Conservation (phyloP, 1,284 basidiomycete species). For the Cystobasidium sp. region DNA sequence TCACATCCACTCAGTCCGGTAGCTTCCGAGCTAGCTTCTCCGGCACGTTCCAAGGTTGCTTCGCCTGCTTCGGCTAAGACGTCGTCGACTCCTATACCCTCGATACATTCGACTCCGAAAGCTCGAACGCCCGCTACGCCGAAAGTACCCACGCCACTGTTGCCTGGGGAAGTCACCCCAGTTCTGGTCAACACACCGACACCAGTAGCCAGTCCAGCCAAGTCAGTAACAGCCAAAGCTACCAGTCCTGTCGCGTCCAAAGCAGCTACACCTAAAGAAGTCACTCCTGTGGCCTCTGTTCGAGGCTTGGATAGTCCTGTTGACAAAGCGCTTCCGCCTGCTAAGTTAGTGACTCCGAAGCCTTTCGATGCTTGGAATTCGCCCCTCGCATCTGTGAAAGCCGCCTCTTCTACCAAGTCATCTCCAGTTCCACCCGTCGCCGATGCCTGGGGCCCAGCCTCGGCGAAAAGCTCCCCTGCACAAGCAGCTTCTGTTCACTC, state of each 20-base stretch:
- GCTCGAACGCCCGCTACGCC: background rate
- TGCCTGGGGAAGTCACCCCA: background rate
- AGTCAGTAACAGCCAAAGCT: background rate
- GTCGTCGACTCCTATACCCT: background rate
- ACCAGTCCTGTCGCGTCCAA: background rate
- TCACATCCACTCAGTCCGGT: too few relatives aligned
- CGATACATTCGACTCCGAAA: background rate
- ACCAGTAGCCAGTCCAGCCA: conserved; percentile 1
- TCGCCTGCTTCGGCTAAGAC: background rate
- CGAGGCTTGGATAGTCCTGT: background rate
- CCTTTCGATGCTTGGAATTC: background rate
- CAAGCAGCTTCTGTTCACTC: background rate
- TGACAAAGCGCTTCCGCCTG: background rate
- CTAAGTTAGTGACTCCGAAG: background rate
- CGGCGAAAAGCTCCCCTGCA: background rate
- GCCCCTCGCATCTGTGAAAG: conserved; percentile 7
- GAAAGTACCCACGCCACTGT: background rate
- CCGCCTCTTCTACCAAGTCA: background rate
- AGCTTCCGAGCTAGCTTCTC: too few relatives aligned
- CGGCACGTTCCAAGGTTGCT: too few relatives aligned
- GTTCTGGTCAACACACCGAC: background rate
- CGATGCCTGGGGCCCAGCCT: conserved; percentile 8
- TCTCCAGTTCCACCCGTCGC: background rate
- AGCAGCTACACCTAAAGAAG: background rate
- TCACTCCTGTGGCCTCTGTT: background rate